Evolutionary conservation across 495 filamentous ascomycete species (phyloP).

Genomic region (Penicillium herquei): DNA sequence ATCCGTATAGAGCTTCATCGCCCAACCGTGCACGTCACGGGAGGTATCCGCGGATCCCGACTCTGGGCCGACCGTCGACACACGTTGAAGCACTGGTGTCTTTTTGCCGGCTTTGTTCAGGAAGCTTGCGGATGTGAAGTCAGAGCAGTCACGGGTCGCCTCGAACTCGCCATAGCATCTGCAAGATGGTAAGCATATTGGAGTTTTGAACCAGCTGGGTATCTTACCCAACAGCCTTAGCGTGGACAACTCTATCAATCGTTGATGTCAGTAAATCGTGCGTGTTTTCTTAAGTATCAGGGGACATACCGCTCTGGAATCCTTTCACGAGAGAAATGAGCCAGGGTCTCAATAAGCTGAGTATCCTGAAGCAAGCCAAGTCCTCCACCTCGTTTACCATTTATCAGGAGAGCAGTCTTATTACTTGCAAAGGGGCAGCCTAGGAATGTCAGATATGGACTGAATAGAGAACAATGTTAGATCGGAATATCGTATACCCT

Average conservation of each 20-base stretch:
- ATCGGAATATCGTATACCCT: background rate
- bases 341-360: slow-evolving; percentile 6
- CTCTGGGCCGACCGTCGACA: slow-evolving; percentile 66
- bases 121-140: slow-evolving; percentile 40
- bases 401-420: slow-evolving; percentile 5
- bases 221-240: slow-evolving; percentile 48
- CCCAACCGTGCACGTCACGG: slow-evolving; percentile 66
- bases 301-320: slow-evolving; percentile 8
- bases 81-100: slow-evolving; percentile 56
- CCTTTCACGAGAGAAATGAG: slow-evolving; percentile 9
- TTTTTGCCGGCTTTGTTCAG: slow-evolving; percentile 58
- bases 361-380: slow-evolving; percentile 9
- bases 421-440: slow-evolving; percentile 10
- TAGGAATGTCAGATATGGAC: background rate
- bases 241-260: slow-evolving; percentile 55
- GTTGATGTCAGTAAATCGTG: background rate
- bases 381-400: background rate
- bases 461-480: background rate
- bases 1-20: slow-evolving; percentile 74
- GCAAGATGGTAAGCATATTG: background rate
- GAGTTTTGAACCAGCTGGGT: background rate
- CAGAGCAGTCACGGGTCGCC: slow-evolving; percentile 54
- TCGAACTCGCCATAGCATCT: slow-evolving; percentile 64
- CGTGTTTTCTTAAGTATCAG: background rate
- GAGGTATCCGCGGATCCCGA: slow-evolving; percentile 63